Conservation (phyloP, 305 asterid species). For the Rubia balearica region DNA sequence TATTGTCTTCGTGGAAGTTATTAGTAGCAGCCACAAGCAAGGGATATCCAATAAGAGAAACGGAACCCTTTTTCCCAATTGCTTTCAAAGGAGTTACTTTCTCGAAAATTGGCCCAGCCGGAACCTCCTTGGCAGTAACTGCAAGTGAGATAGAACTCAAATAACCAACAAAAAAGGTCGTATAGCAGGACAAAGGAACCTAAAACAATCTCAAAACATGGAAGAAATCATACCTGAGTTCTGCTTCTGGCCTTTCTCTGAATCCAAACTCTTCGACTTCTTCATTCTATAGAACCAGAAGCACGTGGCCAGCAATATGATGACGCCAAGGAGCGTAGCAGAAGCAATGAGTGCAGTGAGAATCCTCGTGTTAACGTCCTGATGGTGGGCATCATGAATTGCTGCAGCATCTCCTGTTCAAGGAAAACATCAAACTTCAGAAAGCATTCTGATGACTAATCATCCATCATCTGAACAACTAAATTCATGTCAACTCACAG, state of each 20-base stretch:
- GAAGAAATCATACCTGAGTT: constrained; percentile 40
- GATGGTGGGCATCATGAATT: constrained; percentile 50
- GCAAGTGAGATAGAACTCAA: constrained; percentile 13
- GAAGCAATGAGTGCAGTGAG: constrained; percentile 69
- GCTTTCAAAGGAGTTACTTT: constrained; percentile 42
- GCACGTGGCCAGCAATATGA: constrained; percentile 20
- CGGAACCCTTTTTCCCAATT: constrained; percentile 50
- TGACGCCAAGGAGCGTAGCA: constrained; percentile 58
- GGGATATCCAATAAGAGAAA: constrained; percentile 59
- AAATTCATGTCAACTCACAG: background rate
- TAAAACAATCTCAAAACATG: background rate
- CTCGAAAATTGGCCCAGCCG: constrained; percentile 49
- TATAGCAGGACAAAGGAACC: background rate
- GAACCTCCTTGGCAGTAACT: constrained; percentile 50
- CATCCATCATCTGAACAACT: background rate
- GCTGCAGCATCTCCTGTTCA: constrained; percentile 33
- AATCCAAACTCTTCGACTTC: constrained; percentile 38
- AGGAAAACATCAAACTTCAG: constrained; percentile 18
- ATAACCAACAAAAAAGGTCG: background rate
- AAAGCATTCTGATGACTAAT: constrained; percentile 10
- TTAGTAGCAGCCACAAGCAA: constrained; percentile 63
- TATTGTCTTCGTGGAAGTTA: constrained; percentile 51
- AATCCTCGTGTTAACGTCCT: constrained; percentile 67
- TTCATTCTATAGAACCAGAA: constrained; percentile 40
- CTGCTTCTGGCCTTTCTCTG: constrained; percentile 29